Base-by-base conservation (phyloP, 2,329 filamentous ascomycete species). In the Nigrospora sphaerica region DNA sequence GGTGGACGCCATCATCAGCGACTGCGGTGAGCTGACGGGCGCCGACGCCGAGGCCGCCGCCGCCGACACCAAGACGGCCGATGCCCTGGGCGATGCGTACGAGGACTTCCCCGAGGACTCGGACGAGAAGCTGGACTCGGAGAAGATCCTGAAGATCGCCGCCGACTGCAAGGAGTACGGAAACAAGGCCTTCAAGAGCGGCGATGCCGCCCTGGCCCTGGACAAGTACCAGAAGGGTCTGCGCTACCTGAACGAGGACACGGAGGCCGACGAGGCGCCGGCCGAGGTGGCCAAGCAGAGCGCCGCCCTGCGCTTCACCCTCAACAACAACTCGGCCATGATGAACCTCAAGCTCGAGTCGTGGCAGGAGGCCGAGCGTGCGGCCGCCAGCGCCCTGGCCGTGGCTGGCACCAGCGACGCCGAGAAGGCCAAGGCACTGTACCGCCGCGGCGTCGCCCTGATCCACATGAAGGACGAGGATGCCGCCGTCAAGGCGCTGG, bases 21-120 rank as follows among this genome's bases (percentile, higher is more conserved):
- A 95, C 73, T 96, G 91, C 64, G 93, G 93, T 53, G 83, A 96
- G 73, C 81, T 97, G 45, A 77, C 76, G 0, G 87, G 81, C 18
- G 79, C 83, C 12, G 61, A 81, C 38, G 85, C 86, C 54, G 73
- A 81, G 18, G 71, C 79, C 46, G 81, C 81, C 53, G 81, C 31
- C 53, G 80, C 36, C 13, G 48, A 80, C 45, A 77, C 81, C 57
- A 88, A 86, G 69, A 68, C 74, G 33, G 77, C 88, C 47, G 92
- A 97, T 63, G 73, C 80, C 45, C 88, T 87, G 13, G 93, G 93
- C 52, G 93, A 98, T 70, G 78, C 83, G 6, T 96, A 95, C 70
- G 92, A 97, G 71, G 93, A 97, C 65, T 97, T 87, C 69, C 93
- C 93, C 32, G 90, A 96, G 63, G 93, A 98, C 69, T 63, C 69